Evolutionary conservation across 2,329 filamentous ascomycete genomes (phyloP).

Genomic region (Scorias spongiosa): DNA sequence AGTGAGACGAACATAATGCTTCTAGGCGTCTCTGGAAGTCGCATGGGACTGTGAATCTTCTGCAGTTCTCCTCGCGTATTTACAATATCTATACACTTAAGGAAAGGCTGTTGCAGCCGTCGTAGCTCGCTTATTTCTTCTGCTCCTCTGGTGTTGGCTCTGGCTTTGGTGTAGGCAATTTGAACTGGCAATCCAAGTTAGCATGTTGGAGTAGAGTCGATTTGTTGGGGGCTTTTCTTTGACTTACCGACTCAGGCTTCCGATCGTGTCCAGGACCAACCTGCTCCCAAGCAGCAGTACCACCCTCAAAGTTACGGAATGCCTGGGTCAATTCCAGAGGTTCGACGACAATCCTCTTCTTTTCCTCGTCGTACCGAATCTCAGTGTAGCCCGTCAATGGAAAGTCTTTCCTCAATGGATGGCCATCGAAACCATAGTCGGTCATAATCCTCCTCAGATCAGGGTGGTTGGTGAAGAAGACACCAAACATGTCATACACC

Average conservation of each 20-base stretch:
- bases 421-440: constrained; percentile 96
- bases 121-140: constrained; percentile 55
- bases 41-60: too few species aligned
- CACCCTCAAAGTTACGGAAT: constrained; percentile 93
- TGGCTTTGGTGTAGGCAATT: constrained; percentile 87
- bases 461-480: constrained; percentile 91
- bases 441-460: constrained; percentile 97
- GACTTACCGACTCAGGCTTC: constrained; percentile 54
- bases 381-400: constrained; percentile 96
- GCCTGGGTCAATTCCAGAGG: constrained; percentile 95
- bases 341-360: constrained; percentile 98
- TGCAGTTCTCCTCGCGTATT: constrained; percentile 13
- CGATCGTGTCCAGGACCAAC: constrained; percentile 58
- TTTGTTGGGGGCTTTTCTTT: background rate
- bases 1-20: too few species aligned
- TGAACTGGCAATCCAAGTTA: constrained; percentile 44
- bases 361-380: constrained; percentile 90
- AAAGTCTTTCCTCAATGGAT: constrained; percentile 95
- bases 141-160: constrained; percentile 81
- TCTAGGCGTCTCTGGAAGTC: too few species aligned
- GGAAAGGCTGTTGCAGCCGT: background rate
- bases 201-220: background rate
- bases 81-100: constrained; percentile 19
- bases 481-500: constrained; percentile 92
- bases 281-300: constrained; percentile 45